Conservation (phyloP, 1,139 yeast genomes). For the Scheffersomyces titani region DNA sequence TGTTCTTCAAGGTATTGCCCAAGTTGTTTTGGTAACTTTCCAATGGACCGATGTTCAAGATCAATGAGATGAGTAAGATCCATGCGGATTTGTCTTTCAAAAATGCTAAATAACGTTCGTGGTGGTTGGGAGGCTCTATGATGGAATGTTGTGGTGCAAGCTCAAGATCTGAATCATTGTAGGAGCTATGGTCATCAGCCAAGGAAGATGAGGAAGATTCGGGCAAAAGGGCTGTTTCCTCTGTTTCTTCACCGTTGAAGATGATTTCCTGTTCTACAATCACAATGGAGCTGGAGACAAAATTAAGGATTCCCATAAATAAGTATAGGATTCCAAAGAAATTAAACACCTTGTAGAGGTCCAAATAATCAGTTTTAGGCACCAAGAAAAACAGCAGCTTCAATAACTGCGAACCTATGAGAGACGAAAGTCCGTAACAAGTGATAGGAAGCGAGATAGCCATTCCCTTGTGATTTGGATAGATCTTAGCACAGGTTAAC, state of each 20-base stretch:
- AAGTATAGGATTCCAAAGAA: conserved; percentile 61
- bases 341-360: conserved; percentile 55
- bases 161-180: conserved; percentile 9
- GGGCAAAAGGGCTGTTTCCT: conserved; percentile 20
- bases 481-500: conserved; percentile 81
- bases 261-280: conserved; percentile 59
- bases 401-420: conserved; percentile 60
- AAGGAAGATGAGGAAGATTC: conserved; percentile 10
- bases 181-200: conserved; percentile 16
- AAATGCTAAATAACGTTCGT: conserved; percentile 50
- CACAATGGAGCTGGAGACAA: conserved; percentile 63
- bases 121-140: conserved; percentile 49
- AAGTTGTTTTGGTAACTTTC: conserved; percentile 87
- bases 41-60: conserved; percentile 78
- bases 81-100: conserved; percentile 66
- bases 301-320: conserved; percentile 56
- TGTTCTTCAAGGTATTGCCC: conserved; percentile 57
- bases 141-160: conserved; percentile 26
- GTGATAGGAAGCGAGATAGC: conserved; percentile 89
- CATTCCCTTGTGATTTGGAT: conserved; percentile 71
- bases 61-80: conserved; percentile 60
- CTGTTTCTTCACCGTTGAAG: conserved; percentile 26
- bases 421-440: conserved; percentile 79
- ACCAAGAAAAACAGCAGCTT: conserved; percentile 40
- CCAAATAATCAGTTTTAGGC: conserved; percentile 29